These are phyloP conservation scores for Mediolabrus comicus DNA, from an alignment of 108 stramenopile species.

Conservation along the genomic window DNA sequence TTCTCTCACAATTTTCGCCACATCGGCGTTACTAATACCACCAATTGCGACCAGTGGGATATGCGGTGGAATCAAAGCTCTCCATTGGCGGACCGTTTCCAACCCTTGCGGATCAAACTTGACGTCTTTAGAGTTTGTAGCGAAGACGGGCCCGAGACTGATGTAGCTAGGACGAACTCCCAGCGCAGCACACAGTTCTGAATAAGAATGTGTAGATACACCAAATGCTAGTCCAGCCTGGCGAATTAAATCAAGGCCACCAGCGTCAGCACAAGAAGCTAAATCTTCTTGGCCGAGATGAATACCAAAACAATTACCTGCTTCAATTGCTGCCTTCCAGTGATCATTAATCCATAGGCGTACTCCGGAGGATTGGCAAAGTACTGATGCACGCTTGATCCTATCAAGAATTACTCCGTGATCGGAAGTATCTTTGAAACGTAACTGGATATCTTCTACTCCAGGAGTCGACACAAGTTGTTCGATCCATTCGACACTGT, in stretches of 20 bases:
- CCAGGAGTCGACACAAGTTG: conserved; percentile 41
- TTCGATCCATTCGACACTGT: conserved; percentile 71
- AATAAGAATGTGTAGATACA: conserved; percentile 90
- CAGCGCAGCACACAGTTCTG: conserved; percentile 83
- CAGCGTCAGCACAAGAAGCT: conserved; percentile 50
- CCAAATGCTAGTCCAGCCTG: conserved; percentile 72
- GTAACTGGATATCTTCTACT: conserved; percentile 76
- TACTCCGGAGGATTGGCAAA: conserved; percentile 59
- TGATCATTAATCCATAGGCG: conserved; percentile 93
- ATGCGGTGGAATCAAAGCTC: conserved; percentile 64
- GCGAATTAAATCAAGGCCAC: conserved; percentile 56
- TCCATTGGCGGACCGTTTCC: conserved; percentile 75
- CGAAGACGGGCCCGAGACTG: conserved; percentile 88
- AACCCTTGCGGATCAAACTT: conserved; percentile 88
- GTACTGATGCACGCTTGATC: conserved; percentile 51
- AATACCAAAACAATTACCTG: conserved; percentile 80
- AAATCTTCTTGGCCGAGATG: conserved; percentile 95
- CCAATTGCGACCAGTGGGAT: conserved; percentile 91
- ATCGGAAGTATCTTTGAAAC: conserved; percentile 76
- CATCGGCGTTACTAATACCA: conserved; percentile 69
- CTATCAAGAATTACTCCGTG: conserved; percentile 45
- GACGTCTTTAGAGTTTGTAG: conserved; percentile 83
- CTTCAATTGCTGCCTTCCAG: conserved; percentile 79
- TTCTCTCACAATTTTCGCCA: conserved; percentile 58
- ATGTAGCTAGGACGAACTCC: conserved; percentile 88